phyloP scores from a whole-genome alignment of 2,329 filamentous ascomycete species.

The Pseudogymnoascus sp. region DNA sequence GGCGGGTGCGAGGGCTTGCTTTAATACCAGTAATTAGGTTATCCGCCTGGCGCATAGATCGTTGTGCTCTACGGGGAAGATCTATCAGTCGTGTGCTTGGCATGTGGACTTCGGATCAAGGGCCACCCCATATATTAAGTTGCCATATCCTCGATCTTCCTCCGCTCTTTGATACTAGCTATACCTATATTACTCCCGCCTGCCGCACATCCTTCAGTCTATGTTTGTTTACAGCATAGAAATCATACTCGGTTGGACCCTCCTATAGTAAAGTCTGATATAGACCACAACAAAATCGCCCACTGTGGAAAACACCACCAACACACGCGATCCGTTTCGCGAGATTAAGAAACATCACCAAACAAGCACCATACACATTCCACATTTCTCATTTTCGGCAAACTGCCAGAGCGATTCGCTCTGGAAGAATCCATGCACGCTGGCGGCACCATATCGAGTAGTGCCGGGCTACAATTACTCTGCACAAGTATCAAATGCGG shows the following conservation, averaged over 20 bases:
- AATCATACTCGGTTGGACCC: slow-evolving; percentile 11
- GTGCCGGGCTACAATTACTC: slow-evolving; percentile 64
- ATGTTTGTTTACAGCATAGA: not conserved
- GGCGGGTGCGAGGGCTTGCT: not conserved
- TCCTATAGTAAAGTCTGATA: slow-evolving; percentile 26
- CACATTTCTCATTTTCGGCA: slow-evolving; percentile 50
- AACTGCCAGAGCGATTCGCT: slow-evolving; percentile 68
- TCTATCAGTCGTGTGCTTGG: not conserved
- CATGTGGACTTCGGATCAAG: slow-evolving; percentile 2
- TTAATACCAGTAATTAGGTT: slow-evolving; percentile 8
- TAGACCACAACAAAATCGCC: slow-evolving; percentile 24
- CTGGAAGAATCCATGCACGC: slow-evolving; percentile 69
- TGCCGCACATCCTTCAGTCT: not conserved
- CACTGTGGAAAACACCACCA: slow-evolving; percentile 24
- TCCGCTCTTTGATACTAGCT: slow-evolving; percentile 5
- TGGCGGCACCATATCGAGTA: slow-evolving; percentile 67
- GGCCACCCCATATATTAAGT: slow-evolving; percentile 9
- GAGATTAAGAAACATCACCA: slow-evolving; percentile 23
- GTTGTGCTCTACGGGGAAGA: not conserved
- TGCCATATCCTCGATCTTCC: slow-evolving; percentile 7
- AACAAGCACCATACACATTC: slow-evolving; percentile 21
- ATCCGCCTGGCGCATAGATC: slow-evolving; percentile 5
- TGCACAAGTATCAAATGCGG: slow-evolving; percentile 56
- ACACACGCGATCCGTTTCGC: slow-evolving; percentile 20
- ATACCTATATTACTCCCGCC: not conserved